phyloP scores from a whole-genome alignment of 2,329 filamentous ascomycete genomes.

The Microdochium bolleyi region DNA sequence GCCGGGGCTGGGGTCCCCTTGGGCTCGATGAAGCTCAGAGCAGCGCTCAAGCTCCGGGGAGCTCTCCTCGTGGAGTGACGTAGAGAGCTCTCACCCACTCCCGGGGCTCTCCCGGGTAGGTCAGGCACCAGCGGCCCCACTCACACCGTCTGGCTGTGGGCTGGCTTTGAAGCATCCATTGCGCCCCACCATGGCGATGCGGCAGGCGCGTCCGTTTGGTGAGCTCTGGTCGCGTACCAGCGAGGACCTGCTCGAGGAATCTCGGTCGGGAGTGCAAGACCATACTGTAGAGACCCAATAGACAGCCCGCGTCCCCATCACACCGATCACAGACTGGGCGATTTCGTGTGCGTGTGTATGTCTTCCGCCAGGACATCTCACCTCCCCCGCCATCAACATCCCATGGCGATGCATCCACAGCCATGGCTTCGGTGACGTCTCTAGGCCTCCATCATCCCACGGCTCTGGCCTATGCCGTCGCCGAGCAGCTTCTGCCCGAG shows the following conservation, averaged over 20 bases:
- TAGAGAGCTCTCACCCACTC: background rate
- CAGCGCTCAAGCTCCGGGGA: too few species aligned
- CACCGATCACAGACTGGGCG: too few species aligned
- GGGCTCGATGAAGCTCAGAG: too few species aligned
- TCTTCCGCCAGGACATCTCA: background rate
- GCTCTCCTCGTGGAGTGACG: too few species aligned
- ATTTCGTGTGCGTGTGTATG: too few species aligned
- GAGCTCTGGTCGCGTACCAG: too few species aligned
- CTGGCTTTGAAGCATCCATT: background rate
- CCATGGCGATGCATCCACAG: slow-evolving; percentile 9
- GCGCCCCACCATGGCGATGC: background rate
- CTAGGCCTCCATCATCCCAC: slow-evolving; percentile 85
- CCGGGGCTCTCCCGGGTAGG: background rate
- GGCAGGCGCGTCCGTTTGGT: background rate
- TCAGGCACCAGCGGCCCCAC: background rate
- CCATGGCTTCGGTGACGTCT: slow-evolving; percentile 86
- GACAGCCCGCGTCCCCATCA: too few species aligned
- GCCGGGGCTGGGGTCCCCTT: too few species aligned
- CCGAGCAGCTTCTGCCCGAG: slow-evolving; percentile 66
- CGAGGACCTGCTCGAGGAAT: too few species aligned
- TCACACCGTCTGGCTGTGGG: background rate
- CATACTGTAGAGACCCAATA: too few species aligned
- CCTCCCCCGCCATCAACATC: background rate
- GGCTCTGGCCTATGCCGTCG: slow-evolving; percentile 73
- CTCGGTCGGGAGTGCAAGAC: too few species aligned